Evolutionary conservation across 1,284 basidiomycete species (phyloP).

Genomic region (Marasmius oreades): DNA sequence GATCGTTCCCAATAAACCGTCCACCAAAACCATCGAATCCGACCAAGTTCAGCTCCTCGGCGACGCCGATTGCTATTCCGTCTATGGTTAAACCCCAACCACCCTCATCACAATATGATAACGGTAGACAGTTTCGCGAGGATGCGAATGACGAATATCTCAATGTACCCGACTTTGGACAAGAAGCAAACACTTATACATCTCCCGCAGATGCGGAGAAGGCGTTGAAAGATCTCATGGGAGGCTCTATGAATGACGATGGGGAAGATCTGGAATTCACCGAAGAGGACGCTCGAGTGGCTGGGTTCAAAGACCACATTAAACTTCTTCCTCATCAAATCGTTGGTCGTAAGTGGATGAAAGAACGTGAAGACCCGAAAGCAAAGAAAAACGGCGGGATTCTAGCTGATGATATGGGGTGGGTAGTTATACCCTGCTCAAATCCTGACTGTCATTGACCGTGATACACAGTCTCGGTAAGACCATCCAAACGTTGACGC

Average conservation of each 20-base stretch:
- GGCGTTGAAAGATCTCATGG: conserved; percentile 58
- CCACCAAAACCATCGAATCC: neutral
- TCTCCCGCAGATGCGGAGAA: conserved; percentile 57
- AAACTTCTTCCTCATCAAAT: conserved; percentile 85
- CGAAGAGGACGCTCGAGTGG: conserved; percentile 61
- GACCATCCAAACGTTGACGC: conserved; percentile 87
- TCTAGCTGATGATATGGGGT: conserved; percentile 92
- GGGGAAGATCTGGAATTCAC: conserved; percentile 51
- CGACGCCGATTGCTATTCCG: neutral
- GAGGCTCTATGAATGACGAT: conserved; percentile 50
- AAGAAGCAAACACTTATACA: conserved; percentile 25
- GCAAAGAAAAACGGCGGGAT: conserved; percentile 84
- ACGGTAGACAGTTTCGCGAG: neutral
- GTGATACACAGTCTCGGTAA: conserved; percentile 66
- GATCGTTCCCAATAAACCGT: neutral
- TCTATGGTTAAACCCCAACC: neutral
- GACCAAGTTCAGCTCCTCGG: neutral
- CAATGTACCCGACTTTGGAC: conserved; percentile 26
- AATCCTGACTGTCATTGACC: neutral
- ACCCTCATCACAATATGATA: no score
- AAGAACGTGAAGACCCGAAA: conserved; percentile 63
- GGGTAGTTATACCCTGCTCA: conserved; percentile 16
- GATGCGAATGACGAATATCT: conserved; percentile 12
- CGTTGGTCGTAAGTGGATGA: conserved; percentile 86
- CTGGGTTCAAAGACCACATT: conserved; percentile 70